Evolutionary conservation across 495 filamentous ascomycete species (phyloP).

Genomic region (Talaromyces thailandensis): DNA sequence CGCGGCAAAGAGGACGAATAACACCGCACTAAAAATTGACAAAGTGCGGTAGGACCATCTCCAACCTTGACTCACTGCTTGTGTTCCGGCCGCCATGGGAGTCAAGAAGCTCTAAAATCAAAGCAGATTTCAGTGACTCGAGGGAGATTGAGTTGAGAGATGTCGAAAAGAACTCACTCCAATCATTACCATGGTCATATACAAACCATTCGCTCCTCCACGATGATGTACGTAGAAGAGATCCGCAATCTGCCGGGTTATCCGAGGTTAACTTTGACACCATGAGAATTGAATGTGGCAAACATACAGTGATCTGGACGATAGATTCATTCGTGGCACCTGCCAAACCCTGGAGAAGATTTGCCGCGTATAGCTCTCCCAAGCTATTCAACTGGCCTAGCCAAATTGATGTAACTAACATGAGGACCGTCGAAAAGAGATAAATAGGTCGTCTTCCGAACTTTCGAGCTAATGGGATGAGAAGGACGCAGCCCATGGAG

Average conservation of each 20-base stretch:
- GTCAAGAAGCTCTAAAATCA: constrained; percentile 22
- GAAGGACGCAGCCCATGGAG: constrained; percentile 20
- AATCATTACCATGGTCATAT: constrained; percentile 27
- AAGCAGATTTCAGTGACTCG: neutral
- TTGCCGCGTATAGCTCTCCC: constrained; percentile 20
- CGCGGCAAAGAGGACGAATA: constrained; percentile 19
- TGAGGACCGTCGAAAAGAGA: constrained; percentile 19
- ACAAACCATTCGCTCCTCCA: constrained; percentile 26
- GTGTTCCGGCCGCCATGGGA: constrained; percentile 23
- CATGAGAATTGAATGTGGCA: neutral
- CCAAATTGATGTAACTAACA: constrained; percentile 25
- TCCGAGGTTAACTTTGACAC: neutral
- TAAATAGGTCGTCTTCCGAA: constrained; percentile 28
- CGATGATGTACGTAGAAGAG: constrained; percentile 31
- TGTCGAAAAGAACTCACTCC: constrained; percentile 20
- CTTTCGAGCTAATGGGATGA: constrained; percentile 26
- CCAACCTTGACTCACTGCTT: constrained; percentile 25
- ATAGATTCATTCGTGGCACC: constrained; percentile 28
- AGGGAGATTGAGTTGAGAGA: neutral
- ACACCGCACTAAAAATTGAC: constrained; percentile 19
- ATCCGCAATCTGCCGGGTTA: constrained; percentile 20
- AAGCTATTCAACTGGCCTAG: constrained; percentile 14
- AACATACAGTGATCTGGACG: constrained; percentile 20
- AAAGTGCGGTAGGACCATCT: constrained; percentile 21
- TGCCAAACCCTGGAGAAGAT: constrained; percentile 22